phyloP scores from a whole-genome alignment of 306 rosid genomes.

The Prunus mira region DNA sequence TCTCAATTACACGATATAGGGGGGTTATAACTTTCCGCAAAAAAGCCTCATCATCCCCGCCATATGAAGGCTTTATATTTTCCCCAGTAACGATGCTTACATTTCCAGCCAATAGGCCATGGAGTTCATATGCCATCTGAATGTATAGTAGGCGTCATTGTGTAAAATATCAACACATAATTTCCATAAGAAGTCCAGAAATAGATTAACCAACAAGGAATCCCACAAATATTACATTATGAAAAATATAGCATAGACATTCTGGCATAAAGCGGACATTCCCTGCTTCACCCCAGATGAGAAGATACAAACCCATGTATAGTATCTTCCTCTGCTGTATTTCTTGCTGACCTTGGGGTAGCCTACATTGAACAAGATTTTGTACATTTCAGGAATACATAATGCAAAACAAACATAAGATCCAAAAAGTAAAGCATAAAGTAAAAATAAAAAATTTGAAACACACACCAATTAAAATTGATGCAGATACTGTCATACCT shows the following conservation, averaged over 20 bases:
- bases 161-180: constrained; percentile 7
- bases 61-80: constrained; percentile 96
- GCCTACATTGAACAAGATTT: constrained; percentile 42
- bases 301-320: constrained; percentile 93
- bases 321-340: constrained; percentile 87
- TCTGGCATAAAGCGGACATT: constrained; percentile 95
- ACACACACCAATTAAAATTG: constrained; percentile 4
- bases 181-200: constrained; percentile 16
- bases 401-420: constrained; percentile 16
- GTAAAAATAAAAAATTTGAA: not conserved
- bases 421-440: constrained; percentile 1
- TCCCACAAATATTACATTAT: constrained; percentile 52
- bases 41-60: constrained; percentile 97
- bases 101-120: constrained; percentile 97
- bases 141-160: constrained; percentile 26
- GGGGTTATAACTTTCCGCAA: constrained; percentile 88
- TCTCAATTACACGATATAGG: constrained; percentile 70
- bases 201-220: constrained; percentile 10
- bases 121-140: constrained; percentile 97
- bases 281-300: constrained; percentile 95
- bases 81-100: constrained; percentile 99
- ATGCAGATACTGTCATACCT: constrained; percentile 41
- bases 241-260: constrained; percentile 90
- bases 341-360: constrained; percentile 85
- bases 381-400: constrained; percentile 17